These are phyloP conservation scores for Fremontodendron californicum DNA, from an alignment of 345 rosid species.

Conservation along the genomic window DNA sequence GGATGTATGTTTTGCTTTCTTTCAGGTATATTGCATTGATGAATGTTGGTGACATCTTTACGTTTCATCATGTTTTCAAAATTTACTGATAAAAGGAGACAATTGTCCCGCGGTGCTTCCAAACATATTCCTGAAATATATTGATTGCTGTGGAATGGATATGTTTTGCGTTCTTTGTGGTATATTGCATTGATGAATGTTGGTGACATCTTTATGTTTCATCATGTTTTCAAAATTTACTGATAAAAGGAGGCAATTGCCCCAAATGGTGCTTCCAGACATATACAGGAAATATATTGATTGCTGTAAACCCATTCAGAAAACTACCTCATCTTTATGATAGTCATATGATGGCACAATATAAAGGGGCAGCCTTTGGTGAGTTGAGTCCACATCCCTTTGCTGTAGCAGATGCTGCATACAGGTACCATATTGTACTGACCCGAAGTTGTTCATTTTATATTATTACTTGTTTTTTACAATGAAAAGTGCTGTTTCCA, in stretches of 20 bases:
- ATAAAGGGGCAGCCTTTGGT: slow-evolving; percentile 94
- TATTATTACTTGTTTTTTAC: slow-evolving; percentile 15
- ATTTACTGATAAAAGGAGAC: slow-evolving; percentile 8
- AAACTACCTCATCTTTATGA: slow-evolving; percentile 90
- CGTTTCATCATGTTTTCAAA: slow-evolving; percentile 6
- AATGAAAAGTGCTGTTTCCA: slow-evolving; percentile 16
- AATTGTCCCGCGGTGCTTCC: slow-evolving; percentile 34
- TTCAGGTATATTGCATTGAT: slow-evolving; percentile 4
- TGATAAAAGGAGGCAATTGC: slow-evolving; percentile 18
- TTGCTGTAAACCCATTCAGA: slow-evolving; percentile 97
- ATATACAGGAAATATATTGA: slow-evolving; percentile 87
- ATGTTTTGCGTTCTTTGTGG: slow-evolving; percentile 7
- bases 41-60: slow-evolving; percentile 9
- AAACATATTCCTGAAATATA: slow-evolving; percentile 90
- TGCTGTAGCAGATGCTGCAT: slow-evolving; percentile 99
- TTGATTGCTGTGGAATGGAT: slow-evolving; percentile 59
- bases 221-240: background rate
- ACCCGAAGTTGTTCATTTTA: slow-evolving; percentile 1
- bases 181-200: slow-evolving; percentile 9
- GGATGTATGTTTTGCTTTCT: background rate
- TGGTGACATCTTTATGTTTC: slow-evolving; percentile 7
- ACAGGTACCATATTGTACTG: slow-evolving; percentile 51
- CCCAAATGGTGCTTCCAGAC: slow-evolving; percentile 54
- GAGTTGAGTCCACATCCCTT: slow-evolving; percentile 98
- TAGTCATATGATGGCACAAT: slow-evolving; percentile 94